phyloP scores from a whole-genome alignment of 441 rosid species.

The Kokia cookei region DNA sequence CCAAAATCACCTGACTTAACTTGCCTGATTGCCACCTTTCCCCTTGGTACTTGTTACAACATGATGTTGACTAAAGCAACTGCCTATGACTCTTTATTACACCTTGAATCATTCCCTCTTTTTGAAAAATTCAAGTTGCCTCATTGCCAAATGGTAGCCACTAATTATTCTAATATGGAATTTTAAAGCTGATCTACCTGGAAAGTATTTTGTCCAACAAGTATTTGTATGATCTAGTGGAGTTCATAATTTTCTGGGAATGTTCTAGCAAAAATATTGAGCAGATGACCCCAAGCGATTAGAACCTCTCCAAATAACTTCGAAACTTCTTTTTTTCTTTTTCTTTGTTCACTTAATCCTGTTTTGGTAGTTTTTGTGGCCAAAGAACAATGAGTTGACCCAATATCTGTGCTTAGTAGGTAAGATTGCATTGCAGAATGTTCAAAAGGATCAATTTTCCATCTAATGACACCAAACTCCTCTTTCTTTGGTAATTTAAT shows the following conservation, averaged over 20 bases:
- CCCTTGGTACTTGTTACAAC: constrained; percentile 71
- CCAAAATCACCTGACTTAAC: too few relatives aligned
- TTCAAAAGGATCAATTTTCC: constrained; percentile 99
- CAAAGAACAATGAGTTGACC: constrained; percentile 87
- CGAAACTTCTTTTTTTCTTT: constrained; percentile 55
- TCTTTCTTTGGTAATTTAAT: constrained; percentile 80
- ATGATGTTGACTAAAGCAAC: constrained; percentile 96
- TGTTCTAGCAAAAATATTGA: constrained; percentile 96
- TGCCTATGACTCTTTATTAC: constrained; percentile 72
- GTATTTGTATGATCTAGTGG: constrained; percentile 47
- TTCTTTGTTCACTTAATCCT: constrained; percentile 72
- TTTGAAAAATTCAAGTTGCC: constrained; percentile 84
- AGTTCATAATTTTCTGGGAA: constrained; percentile 57
- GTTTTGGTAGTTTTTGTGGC: constrained; percentile 98
- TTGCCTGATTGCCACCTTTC: too few relatives aligned
- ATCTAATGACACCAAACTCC: constrained; percentile 91
- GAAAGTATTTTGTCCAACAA: constrained; percentile 85
- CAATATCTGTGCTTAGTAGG: constrained; percentile 93
- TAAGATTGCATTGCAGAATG: constrained; percentile 98
- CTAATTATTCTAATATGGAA: constrained; percentile 90
- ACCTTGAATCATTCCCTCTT: constrained; percentile 60
- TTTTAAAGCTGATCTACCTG: constrained; percentile 91
- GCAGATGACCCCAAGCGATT: constrained; percentile 85
- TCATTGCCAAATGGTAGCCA: constrained; percentile 81
- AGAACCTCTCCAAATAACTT: constrained; percentile 93